These are phyloP conservation scores for Umbellularia californica DNA, from an alignment of 164 flowering plant genomes.

Conservation along the genomic window DNA sequence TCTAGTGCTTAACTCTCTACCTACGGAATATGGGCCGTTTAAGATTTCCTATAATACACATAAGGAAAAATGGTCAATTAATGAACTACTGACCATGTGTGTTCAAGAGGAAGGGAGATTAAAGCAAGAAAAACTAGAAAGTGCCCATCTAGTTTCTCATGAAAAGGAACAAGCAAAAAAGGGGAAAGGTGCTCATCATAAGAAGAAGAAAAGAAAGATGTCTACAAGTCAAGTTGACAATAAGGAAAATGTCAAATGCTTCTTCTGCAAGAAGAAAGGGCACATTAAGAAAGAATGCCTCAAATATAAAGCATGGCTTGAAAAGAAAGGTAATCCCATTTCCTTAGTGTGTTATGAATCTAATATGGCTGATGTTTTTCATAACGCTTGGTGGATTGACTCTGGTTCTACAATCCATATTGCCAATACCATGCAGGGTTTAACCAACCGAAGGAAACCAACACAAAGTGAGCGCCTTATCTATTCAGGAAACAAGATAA, in stretches of 20 bases:
- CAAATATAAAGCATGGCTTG: background rate
- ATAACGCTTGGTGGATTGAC: background rate
- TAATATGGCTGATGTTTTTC: background rate
- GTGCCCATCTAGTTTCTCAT: background rate
- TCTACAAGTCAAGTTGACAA: background rate
- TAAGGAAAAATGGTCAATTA: background rate
- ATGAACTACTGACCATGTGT: background rate
- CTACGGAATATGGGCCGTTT: background rate
- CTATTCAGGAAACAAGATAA: background rate
- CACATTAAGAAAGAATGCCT: background rate
- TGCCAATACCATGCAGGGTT: background rate
- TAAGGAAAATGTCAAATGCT: background rate
- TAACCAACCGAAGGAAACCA: background rate
- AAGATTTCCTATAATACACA: slow-evolving; percentile 5
- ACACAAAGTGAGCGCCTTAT: background rate
- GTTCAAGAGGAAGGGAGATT: slow-evolving; percentile 1
- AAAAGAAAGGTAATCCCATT: background rate
- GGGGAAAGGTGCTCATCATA: background rate
- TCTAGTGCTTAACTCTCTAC: too few relatives aligned
- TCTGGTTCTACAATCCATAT: background rate
- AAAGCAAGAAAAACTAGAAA: background rate
- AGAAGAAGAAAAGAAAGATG: background rate
- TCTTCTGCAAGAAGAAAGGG: background rate
- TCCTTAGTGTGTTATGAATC: background rate
- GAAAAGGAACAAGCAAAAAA: background rate